Percentiles rank a stretch among this genome's conserved stretches.
Evolutionary conservation across 495 filamentous ascomycete genomes (phyloP).

Genomic region (Astrothelium subdiscretum): DNA sequence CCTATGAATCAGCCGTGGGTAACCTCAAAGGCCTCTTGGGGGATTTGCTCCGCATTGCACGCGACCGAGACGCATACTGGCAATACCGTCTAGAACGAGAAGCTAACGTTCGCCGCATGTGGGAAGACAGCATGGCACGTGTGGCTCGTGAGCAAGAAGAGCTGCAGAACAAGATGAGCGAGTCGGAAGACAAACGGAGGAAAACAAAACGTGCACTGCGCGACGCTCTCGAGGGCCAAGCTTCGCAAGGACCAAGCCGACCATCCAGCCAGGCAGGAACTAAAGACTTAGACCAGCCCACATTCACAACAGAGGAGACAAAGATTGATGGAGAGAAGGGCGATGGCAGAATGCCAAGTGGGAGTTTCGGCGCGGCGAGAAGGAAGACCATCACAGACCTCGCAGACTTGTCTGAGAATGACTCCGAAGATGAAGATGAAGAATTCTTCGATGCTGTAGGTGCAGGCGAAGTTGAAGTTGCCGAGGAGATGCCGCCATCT

Average conservation of each 20-base stretch:
- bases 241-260: constrained; percentile 26
- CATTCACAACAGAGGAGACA: neutral
- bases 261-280: constrained; percentile 14
- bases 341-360: neutral
- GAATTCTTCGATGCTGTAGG: constrained; percentile 98
- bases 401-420: constrained; percentile 31
- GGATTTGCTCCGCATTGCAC: constrained; percentile 79
- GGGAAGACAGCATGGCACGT: constrained; percentile 97
- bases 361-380: constrained; percentile 14
- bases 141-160: constrained; percentile 89
- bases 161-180: constrained; percentile 73
- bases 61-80: constrained; percentile 92
- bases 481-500: constrained; percentile 39
- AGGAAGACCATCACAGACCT: constrained; percentile 50
- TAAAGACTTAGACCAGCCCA: constrained; percentile 14
- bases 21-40: constrained; percentile 79
- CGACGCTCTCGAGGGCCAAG: constrained; percentile 59
- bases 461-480: constrained; percentile 77
- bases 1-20: constrained; percentile 80
- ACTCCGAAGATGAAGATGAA: constrained; percentile 70
- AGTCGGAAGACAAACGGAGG: constrained; percentile 81
- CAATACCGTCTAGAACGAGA: constrained; percentile 88
- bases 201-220: constrained; percentile 80
- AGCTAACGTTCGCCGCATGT: constrained; percentile 76
- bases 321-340: neutral